Evolutionary conservation across 1,284 basidiomycete species (phyloP).

Genomic region (Ganoderma resinaceum): DNA sequence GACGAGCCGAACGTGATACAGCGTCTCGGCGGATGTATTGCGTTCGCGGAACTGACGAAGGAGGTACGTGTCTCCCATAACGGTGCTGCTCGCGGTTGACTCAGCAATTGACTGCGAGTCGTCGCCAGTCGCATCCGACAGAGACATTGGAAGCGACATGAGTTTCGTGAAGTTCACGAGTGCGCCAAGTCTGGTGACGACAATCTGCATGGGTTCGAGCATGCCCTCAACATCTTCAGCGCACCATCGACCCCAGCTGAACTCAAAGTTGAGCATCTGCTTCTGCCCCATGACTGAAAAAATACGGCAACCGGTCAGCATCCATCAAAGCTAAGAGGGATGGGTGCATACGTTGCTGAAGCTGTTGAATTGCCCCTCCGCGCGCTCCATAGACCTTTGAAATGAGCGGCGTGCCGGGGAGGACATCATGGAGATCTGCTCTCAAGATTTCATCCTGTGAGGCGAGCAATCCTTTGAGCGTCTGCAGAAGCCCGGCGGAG

Average conservation of each 20-base stretch:
- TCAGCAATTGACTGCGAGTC: constrained; percentile 21
- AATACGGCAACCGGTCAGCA: not conserved
- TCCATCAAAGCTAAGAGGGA: not conserved
- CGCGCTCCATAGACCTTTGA: constrained; percentile 40
- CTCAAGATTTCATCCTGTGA: constrained; percentile 52
- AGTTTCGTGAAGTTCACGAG: constrained; percentile 42
- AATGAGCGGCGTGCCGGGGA: constrained; percentile 40
- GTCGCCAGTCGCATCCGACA: constrained; percentile 12
- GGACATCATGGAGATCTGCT: constrained; percentile 43
- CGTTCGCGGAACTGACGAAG: constrained; percentile 47
- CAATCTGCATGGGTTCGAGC: constrained; percentile 48
- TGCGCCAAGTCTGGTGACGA: constrained; percentile 53
- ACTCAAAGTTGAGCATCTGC: constrained; percentile 57
- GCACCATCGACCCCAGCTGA: constrained; percentile 61
- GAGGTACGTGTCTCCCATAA: constrained; percentile 47
- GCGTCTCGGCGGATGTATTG: constrained; percentile 42
- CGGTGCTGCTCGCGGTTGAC: constrained; percentile 7
- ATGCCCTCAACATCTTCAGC: constrained; percentile 58
- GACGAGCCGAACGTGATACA: constrained; percentile 47
- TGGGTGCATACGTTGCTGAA: constrained; percentile 33
- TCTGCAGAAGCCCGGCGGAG: constrained; percentile 42
- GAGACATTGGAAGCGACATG: constrained; percentile 28
- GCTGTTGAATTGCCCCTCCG: constrained; percentile 34
- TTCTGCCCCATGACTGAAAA: constrained; percentile 48
- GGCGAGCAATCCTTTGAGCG: constrained; percentile 44